Conservation (phyloP, 2,329 filamentous ascomycete species). For the Rhexocercosporidium sp. region DNA sequence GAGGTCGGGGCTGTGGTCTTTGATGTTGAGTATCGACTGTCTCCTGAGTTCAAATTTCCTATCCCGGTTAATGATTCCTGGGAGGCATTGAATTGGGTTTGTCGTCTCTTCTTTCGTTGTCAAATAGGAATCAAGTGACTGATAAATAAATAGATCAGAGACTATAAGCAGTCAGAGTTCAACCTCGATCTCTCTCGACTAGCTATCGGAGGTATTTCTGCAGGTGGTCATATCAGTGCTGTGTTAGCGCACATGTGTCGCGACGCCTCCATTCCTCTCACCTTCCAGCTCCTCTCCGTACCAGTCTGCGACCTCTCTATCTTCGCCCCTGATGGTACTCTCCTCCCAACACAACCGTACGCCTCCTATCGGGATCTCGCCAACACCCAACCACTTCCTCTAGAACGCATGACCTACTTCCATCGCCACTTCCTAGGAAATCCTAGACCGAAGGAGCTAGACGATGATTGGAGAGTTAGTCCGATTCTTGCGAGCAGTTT, state of each 20-base stretch:
- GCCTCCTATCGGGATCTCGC: conserved; percentile 30
- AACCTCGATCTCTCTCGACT: conserved; percentile 25
- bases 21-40: conserved; percentile 51
- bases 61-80: conserved; percentile 50
- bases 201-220: conserved; percentile 31
- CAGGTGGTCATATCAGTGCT: conserved; percentile 30
- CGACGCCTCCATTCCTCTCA: conserved; percentile 26
- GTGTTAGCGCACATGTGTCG: conserved; percentile 29
- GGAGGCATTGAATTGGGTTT: conserved; percentile 51
- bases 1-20: conserved; percentile 48
- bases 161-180: conserved; percentile 31
- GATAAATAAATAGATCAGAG: conserved; percentile 2
- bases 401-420: conserved; percentile 30
- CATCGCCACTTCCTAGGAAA: conserved; percentile 25
- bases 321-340: conserved; percentile 15
- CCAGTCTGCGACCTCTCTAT: conserved; percentile 28
- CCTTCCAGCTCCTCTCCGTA: conserved; percentile 30
- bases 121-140: not conserved
- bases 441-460: conserved; percentile 13
- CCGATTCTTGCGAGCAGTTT: conserved; percentile 41
- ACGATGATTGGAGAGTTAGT: conserved; percentile 23
- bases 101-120: not conserved
- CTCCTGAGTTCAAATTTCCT: conserved; percentile 53
- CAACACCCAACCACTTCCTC: conserved; percentile 23
- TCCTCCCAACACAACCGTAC: conserved; percentile 17